phyloP scores from a whole-genome alignment of 2,329 filamentous ascomycete genomes.

The Tolypocladium tropicale region DNA sequence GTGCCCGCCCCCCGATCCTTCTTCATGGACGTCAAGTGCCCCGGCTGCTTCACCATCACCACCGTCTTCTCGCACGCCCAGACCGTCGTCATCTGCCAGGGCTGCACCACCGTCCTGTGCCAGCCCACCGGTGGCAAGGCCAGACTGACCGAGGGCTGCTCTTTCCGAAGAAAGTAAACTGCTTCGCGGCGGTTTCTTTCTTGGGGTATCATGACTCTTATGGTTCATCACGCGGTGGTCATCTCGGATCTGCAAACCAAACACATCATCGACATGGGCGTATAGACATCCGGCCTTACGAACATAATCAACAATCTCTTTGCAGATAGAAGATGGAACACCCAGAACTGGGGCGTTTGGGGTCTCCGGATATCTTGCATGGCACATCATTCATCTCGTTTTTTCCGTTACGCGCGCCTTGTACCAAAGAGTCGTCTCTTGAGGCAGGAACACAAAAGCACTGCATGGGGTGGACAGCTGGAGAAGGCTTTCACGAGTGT shows the following conservation, averaged over 20 bases:
- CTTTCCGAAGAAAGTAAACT: constrained; percentile 99
- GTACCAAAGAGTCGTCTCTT: constrained; percentile 34
- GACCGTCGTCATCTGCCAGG: constrained; percentile 99
- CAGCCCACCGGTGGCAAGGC: constrained; percentile 99
- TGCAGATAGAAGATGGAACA: constrained; percentile 66
- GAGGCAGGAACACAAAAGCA: constrained; percentile 30
- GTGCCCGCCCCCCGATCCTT: constrained; percentile 96
- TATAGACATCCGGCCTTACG: constrained; percentile 36
- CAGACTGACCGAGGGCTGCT: constrained; percentile 98
- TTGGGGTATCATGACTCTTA: constrained; percentile 39
- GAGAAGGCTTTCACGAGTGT: constrained; percentile 49
- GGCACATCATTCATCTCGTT: constrained; percentile 39
- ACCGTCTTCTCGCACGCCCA: constrained; percentile 99
- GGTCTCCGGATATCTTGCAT: constrained; percentile 76
- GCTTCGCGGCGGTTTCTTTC: constrained; percentile 35
- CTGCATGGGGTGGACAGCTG: constrained; percentile 49
- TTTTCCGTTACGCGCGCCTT: constrained; percentile 32
- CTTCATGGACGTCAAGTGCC: constrained; percentile 99
- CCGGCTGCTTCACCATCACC: constrained; percentile 99
- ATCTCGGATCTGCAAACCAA: constrained; percentile 50
- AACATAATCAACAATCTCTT: constrained; percentile 35
- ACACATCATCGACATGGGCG: constrained; percentile 35
- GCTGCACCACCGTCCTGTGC: constrained; percentile 99
- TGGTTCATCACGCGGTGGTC: constrained; percentile 40
- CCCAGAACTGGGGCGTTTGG: constrained; percentile 60